These are phyloP conservation scores for Sporothrix sp. DNA, from an alignment of 2,329 filamentous ascomycete genomes.

Conservation along the genomic window DNA sequence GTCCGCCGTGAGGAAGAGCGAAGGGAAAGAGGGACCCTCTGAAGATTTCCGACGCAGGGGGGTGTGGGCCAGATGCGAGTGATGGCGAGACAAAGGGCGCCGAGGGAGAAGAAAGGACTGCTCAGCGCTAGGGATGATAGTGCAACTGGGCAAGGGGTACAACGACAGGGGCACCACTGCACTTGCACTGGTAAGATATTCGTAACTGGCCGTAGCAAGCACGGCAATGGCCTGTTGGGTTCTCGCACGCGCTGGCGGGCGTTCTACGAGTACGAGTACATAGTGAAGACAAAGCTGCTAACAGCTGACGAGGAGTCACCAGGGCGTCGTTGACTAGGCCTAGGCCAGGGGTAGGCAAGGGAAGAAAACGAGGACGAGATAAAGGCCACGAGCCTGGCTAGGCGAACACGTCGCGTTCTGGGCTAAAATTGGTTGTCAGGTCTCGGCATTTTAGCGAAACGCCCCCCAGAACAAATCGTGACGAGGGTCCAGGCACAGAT, in stretches of 20 bases:
- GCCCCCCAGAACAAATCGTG: neutral
- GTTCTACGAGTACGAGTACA: too few species aligned
- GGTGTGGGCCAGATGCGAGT: slow-evolving; percentile 7
- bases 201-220: too few species aligned
- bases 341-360: slow-evolving; percentile 13
- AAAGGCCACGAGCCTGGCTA: slow-evolving; percentile 1
- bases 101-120: neutral
- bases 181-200: too few species aligned
- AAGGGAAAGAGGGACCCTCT: slow-evolving; percentile 8
- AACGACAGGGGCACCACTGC: too few species aligned
- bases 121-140: neutral
- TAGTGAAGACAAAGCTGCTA: neutral
- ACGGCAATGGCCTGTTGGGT: too few species aligned
- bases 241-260: too few species aligned
- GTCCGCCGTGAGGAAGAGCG: neutral
- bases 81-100: slow-evolving; percentile 1
- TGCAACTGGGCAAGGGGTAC: neutral
- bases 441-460: slow-evolving; percentile 18
- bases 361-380: slow-evolving; percentile 9
- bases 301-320: too few species aligned
- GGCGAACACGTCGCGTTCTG: neutral
- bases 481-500: neutral
- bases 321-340: slow-evolving; percentile 1
- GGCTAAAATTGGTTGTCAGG: slow-evolving; percentile 12
- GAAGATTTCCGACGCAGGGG: slow-evolving; percentile 12